Percentiles rank a stretch among this genome's conserved stretches.
phyloP scores from a whole-genome alignment of 192 early-diverging fungal genomes.

The Coemansia furcata region DNA sequence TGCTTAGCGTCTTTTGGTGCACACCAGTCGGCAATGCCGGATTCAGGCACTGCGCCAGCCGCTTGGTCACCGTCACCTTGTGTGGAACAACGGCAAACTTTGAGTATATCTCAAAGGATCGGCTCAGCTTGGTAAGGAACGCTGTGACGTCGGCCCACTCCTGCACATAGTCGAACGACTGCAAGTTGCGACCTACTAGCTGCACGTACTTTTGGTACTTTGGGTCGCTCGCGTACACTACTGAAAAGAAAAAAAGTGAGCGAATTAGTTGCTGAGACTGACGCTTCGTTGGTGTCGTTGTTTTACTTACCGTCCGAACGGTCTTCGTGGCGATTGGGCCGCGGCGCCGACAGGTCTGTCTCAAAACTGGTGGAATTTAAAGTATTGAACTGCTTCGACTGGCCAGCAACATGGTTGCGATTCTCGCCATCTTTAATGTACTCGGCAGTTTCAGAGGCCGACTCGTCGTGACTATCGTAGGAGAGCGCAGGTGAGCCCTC shows the following conservation, averaged over 20 bases:
- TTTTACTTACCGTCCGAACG: constrained; percentile 19
- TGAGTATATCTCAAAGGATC: constrained; percentile 77
- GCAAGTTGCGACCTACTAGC: constrained; percentile 78
- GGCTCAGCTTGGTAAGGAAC: constrained; percentile 79
- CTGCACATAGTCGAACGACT: constrained; percentile 89
- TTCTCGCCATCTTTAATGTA: neutral
- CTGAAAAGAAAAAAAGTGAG: neutral
- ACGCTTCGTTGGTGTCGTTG: neutral
- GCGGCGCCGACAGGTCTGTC: constrained; percentile 44
- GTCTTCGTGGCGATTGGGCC: constrained; percentile 20
- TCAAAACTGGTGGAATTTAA: constrained; percentile 32
- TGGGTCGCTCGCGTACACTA: constrained; percentile 61
- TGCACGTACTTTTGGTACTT: constrained; percentile 82
- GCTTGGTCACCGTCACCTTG: constrained; percentile 82
- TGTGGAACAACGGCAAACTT: constrained; percentile 76
- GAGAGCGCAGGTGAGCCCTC: constrained; percentile 5
- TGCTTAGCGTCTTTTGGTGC: constrained; percentile 89
- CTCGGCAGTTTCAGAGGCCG: constrained; percentile 1
- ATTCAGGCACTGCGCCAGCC: constrained; percentile 92
- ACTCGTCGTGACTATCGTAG: constrained; percentile 18
- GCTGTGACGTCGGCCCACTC: constrained; percentile 97
- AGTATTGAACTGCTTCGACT: neutral
- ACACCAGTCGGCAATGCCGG: constrained; percentile 93
- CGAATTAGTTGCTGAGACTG: neutral
- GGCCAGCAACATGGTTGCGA: neutral